Percentiles rank a stretch among this genome's conserved stretches.
Evolutionary conservation across 345 rosid genomes (phyloP).

Genomic region (Sonneratia alba): DNA sequence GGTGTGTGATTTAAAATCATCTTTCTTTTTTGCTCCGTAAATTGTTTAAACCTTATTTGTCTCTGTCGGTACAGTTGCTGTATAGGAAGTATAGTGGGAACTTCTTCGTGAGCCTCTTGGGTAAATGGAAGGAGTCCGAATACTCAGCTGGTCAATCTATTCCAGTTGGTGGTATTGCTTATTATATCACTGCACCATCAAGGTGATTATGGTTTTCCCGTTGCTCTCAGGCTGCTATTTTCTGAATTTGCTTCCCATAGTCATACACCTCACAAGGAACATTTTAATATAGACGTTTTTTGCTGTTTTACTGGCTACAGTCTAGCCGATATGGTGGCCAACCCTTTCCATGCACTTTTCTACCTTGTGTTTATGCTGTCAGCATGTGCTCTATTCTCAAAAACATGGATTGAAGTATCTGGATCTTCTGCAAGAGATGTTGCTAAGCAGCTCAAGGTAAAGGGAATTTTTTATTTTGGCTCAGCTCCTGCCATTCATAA

Average conservation of each 20-base stretch:
- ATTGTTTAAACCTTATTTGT: neutral
- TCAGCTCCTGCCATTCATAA: neutral
- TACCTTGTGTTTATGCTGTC: conserved; percentile 71
- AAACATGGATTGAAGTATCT: conserved; percentile 88
- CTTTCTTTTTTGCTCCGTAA: neutral
- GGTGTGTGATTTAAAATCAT: conserved; percentile 24
- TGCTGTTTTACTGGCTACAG: conserved; percentile 25
- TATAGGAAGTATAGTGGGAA: conserved; percentile 74
- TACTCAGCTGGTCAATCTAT: conserved; percentile 63
- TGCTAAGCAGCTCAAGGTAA: conserved; percentile 84
- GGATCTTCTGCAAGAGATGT: conserved; percentile 83
- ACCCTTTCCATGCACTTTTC: conserved; percentile 91
- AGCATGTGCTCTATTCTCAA: conserved; percentile 82
- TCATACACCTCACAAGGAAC: neutral
- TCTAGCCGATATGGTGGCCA: conserved; percentile 84
- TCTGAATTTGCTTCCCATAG: neutral
- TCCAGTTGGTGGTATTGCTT: conserved; percentile 79
- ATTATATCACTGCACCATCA: conserved; percentile 76
- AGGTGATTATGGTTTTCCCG: conserved; percentile 27
- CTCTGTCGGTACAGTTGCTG: conserved; percentile 39
- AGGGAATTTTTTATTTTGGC: neutral
- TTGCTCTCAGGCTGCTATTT: neutral
- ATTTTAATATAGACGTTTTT: neutral
- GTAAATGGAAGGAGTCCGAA: conserved; percentile 83
- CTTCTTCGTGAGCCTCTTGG: conserved; percentile 71